phyloP scores from a whole-genome alignment of 2,329 filamentous ascomycete species.

The Endoconidiophora laricicola region DNA sequence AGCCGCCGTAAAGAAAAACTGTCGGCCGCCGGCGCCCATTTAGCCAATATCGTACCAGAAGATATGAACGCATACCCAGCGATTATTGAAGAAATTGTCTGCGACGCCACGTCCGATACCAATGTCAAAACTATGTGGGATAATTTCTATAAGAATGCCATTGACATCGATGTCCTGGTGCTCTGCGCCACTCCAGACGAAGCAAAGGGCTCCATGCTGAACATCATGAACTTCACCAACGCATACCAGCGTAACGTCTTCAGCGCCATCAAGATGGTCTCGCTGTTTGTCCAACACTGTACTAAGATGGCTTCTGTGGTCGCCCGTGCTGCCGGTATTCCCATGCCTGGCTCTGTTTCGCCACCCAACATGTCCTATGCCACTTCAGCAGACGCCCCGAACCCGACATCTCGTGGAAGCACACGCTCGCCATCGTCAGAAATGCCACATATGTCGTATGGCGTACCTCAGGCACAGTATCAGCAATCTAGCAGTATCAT shows the following conservation, averaged over 20 bases:
- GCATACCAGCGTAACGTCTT: constrained; percentile 5
- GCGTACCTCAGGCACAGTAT: background rate
- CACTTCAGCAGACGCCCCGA: background rate
- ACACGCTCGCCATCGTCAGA: background rate
- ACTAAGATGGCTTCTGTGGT: background rate
- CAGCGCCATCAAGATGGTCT: constrained; percentile 12
- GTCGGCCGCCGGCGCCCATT: constrained; percentile 14
- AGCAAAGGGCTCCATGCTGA: constrained; percentile 1
- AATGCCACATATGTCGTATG: too few species aligned
- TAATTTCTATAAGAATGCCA: constrained; percentile 13
- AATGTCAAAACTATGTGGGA: constrained; percentile 21
- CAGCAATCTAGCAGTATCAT: background rate
- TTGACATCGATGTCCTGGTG: constrained; percentile 19
- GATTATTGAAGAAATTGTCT: constrained; percentile 15
- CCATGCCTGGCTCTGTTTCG: background rate
- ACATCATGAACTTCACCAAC: constrained; percentile 11
- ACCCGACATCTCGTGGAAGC: background rate
- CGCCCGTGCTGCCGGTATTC: background rate
- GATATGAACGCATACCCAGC: constrained; percentile 5
- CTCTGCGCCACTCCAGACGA: constrained; percentile 16
- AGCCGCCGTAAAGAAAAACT: constrained; percentile 21
- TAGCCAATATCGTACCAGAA: constrained; percentile 9
- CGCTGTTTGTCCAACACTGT: constrained; percentile 1
- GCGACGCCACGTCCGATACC: constrained; percentile 15
- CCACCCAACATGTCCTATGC: background rate